These are phyloP conservation scores for Ophiostoma triangulosporum DNA, from an alignment of 2,329 filamentous ascomycete species.

Conservation along the genomic window DNA sequence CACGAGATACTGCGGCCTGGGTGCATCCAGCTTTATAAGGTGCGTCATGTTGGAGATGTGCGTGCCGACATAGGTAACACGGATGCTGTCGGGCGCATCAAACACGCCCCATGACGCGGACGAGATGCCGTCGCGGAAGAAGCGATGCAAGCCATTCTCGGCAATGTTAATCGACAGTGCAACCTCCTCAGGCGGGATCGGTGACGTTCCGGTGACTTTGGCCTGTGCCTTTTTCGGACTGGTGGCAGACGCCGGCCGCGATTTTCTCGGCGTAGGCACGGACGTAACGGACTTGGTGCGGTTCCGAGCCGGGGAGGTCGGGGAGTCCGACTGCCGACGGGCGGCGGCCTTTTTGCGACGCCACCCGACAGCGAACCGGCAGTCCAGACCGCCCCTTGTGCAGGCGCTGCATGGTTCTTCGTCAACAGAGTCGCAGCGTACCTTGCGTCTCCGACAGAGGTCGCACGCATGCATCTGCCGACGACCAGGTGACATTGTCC, in stretches of 20 bases:
- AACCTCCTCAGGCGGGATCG: constrained; percentile 8
- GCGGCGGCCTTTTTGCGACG: neutral
- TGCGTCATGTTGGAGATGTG: constrained; percentile 10
- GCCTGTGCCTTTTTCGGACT: neutral
- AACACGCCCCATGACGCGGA: constrained; percentile 7
- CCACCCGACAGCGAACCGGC: neutral
- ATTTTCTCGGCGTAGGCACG: too few species aligned
- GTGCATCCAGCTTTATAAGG: constrained; percentile 8
- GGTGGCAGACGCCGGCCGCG: neutral
- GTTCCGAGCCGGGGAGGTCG: too few species aligned
- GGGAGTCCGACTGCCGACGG: neutral
- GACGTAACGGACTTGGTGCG: too few species aligned
- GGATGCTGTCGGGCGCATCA: constrained; percentile 4
- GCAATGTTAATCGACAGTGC: constrained; percentile 8
- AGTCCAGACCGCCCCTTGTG: constrained; percentile 1
- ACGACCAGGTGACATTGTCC: neutral
- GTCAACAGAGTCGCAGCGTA: constrained; percentile 7
- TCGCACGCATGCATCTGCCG: constrained; percentile 12
- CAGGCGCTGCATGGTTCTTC: constrained; percentile 8
- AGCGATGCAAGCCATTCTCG: constrained; percentile 7
- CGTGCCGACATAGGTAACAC: constrained; percentile 6
- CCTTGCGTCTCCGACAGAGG: constrained; percentile 8
- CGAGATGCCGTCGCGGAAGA: constrained; percentile 9
- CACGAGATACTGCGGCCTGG: constrained; percentile 6
- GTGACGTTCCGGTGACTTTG: neutral